Percentiles rank a stretch among this genome's conserved stretches.
Conservation (phyloP, 805 yeast genomes). For the Barnettozyma sp. region DNA sequence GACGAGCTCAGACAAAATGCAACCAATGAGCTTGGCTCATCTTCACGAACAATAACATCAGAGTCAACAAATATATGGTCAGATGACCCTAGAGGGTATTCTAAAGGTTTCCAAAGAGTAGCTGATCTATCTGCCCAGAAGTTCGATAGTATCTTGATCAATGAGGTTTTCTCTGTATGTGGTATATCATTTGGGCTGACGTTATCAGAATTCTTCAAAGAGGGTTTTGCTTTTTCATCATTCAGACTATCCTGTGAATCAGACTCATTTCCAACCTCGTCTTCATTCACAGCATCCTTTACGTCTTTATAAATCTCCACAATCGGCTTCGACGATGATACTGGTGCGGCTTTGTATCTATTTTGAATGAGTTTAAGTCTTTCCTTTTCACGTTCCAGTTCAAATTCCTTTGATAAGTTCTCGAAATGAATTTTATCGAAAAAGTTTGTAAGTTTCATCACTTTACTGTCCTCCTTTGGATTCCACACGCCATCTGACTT, state of each 20-base stretch:
- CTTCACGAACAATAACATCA: conserved; percentile 89
- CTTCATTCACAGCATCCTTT: conserved; percentile 75
- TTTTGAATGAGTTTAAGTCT: conserved; percentile 52
- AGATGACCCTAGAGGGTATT: conserved; percentile 66
- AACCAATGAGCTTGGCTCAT: conserved; percentile 90
- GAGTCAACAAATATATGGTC: conserved; percentile 94
- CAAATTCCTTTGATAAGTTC: conserved; percentile 77
- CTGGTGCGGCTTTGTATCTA: conserved; percentile 61
- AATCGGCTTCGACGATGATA: conserved; percentile 72
- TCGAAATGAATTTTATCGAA: conserved; percentile 74
- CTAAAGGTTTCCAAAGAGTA: conserved; percentile 87
- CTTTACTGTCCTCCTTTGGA: conserved; percentile 35
- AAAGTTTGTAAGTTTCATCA: conserved; percentile 57
- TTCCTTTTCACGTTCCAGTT: conserved; percentile 77
- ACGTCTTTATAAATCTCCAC: conserved; percentile 88
- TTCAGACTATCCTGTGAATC: conserved; percentile 14
- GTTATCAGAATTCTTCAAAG: conserved; percentile 13
- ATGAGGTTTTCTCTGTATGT: conserved; percentile 63
- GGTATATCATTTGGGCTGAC: conserved; percentile 22
- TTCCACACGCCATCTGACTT: conserved; percentile 13
- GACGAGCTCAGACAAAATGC: conserved; percentile 85
- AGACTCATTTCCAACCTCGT: conserved; percentile 28
- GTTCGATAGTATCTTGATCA: conserved; percentile 75
- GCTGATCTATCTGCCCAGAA: conserved; percentile 99
- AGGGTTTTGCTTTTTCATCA: conserved; percentile 10